A percentile compares a stretch with the other conserved stretches of the same genome.
phyloP scores from a whole-genome alignment of 1,139 yeast species.

The Petasospora rhodanensis region DNA sequence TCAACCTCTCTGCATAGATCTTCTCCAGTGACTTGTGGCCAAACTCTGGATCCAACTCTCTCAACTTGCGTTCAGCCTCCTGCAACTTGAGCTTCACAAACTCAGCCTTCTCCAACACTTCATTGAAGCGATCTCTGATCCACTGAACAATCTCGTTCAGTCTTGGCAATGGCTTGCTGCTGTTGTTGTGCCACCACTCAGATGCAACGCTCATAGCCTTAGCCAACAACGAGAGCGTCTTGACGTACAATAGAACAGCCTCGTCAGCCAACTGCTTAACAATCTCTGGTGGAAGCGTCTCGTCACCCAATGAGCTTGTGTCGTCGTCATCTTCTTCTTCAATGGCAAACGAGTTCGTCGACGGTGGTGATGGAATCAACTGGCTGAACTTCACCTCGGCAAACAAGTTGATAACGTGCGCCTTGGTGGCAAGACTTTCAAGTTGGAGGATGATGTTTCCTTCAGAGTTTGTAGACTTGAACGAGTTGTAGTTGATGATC shows the following conservation, averaged over 20 bases:
- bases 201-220: slow-evolving; percentile 82
- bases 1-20: slow-evolving; percentile 73
- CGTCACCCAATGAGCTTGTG: slow-evolving; percentile 33
- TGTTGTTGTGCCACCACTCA: slow-evolving; percentile 75
- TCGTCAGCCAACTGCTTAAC: slow-evolving; percentile 69
- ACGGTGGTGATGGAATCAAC: slow-evolving; percentile 73
- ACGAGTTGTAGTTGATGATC: slow-evolving; percentile 24
- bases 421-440: slow-evolving; percentile 80
- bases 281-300: slow-evolving; percentile 58
- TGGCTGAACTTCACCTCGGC: slow-evolving; percentile 91
- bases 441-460: slow-evolving; percentile 44
- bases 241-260: slow-evolving; percentile 79
- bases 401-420: slow-evolving; percentile 81
- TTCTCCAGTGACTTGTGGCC: too few relatives aligned
- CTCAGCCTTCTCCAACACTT: slow-evolving; percentile 84
- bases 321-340: slow-evolving; percentile 31
- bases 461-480: slow-evolving; percentile 36
- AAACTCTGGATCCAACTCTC: too few relatives aligned
- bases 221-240: slow-evolving; percentile 75
- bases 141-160: slow-evolving; percentile 86
- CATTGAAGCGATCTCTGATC: slow-evolving; percentile 87
- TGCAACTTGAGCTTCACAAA: slow-evolving; percentile 46
- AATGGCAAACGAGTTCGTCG: slow-evolving; percentile 33
- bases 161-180: slow-evolving; percentile 36
- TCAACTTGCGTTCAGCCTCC: slow-evolving; percentile 40